Evolutionary conservation across 2,329 filamentous ascomycete species (phyloP).

Genomic region (Triangularia setosa): DNA sequence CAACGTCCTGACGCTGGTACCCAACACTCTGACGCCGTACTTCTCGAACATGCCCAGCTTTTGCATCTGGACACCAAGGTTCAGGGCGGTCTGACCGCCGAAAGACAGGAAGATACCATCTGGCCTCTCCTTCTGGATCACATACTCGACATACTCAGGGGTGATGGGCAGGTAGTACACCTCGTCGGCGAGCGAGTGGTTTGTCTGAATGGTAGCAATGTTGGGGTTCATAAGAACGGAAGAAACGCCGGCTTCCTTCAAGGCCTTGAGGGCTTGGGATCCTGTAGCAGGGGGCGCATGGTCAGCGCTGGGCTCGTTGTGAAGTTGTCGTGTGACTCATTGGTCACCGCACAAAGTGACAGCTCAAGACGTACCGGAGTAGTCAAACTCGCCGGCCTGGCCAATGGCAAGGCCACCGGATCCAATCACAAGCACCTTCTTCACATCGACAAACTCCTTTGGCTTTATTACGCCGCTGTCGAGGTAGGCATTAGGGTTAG

Average conservation of each 20-base stretch:
- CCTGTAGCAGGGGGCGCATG: slow-evolving; percentile 48
- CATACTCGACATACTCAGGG: slow-evolving; percentile 94
- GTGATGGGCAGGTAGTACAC: slow-evolving; percentile 98
- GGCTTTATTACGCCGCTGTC: slow-evolving; percentile 83
- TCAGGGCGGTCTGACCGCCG: slow-evolving; percentile 94
- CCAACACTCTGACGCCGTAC: slow-evolving; percentile 91
- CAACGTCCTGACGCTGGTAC: slow-evolving; percentile 89
- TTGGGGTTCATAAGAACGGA: slow-evolving; percentile 97
- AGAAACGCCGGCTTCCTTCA: slow-evolving; percentile 89
- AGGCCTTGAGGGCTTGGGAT: slow-evolving; percentile 90
- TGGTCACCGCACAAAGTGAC: slow-evolving; percentile 15
- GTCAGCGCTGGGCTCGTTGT: slow-evolving; percentile 23
- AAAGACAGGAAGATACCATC: slow-evolving; percentile 98
- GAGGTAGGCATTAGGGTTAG: slow-evolving; percentile 81
- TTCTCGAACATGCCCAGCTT: slow-evolving; percentile 92
- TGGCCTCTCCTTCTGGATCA: slow-evolving; percentile 90
- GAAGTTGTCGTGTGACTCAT: slow-evolving; percentile 29
- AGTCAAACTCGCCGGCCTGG: slow-evolving; percentile 97
- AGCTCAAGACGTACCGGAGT: slow-evolving; percentile 69
- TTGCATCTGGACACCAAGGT: slow-evolving; percentile 96
- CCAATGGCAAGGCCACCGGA: slow-evolving; percentile 94
- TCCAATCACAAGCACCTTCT: slow-evolving; percentile 96
- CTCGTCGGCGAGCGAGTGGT: slow-evolving; percentile 92
- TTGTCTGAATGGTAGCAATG: slow-evolving; percentile 97
- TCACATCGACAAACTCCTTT: slow-evolving; percentile 77